These are phyloP conservation scores for Saturnispora ahearnii DNA, from an alignment of 805 yeast species.

Conservation along the genomic window DNA sequence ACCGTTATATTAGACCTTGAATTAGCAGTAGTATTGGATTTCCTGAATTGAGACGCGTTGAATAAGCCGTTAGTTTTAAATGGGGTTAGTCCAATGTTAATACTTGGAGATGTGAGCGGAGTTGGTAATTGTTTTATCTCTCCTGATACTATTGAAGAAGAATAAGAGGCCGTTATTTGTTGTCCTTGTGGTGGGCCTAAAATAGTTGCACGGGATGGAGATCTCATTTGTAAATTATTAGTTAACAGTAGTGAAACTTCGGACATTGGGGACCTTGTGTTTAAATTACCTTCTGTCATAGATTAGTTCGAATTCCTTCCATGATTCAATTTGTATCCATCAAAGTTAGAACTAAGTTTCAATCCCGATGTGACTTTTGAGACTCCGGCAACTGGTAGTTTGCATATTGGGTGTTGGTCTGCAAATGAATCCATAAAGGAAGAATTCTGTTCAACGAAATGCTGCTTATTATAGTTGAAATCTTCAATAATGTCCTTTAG, in stretches of 20 bases:
- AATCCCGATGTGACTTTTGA: too few species aligned
- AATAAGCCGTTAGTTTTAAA: background rate
- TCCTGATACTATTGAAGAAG: background rate
- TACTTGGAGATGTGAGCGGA: constrained; percentile 1
- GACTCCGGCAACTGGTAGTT: too few species aligned
- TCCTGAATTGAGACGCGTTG: background rate
- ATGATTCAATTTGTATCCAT: too few species aligned
- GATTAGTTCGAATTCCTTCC: background rate
- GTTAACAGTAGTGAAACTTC: background rate
- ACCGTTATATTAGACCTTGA: too few species aligned
- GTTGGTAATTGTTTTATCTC: background rate
- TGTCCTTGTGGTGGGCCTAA: too few species aligned
- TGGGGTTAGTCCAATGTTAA: background rate
- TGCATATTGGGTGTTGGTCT: too few species aligned
- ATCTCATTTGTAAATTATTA: background rate
- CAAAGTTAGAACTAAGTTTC: too few species aligned
- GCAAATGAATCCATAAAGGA: too few species aligned
- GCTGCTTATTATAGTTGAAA: too few species aligned
- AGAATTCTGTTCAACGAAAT: too few species aligned
- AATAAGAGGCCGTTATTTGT: background rate
- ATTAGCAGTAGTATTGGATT: background rate
- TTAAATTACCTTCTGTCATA: background rate
- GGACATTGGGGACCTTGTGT: background rate
- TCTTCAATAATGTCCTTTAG: too few species aligned
- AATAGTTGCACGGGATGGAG: background rate